Evolutionary conservation across 148 eudicot genomes (phyloP).

Genomic region (Vaccinium darrowii): DNA sequence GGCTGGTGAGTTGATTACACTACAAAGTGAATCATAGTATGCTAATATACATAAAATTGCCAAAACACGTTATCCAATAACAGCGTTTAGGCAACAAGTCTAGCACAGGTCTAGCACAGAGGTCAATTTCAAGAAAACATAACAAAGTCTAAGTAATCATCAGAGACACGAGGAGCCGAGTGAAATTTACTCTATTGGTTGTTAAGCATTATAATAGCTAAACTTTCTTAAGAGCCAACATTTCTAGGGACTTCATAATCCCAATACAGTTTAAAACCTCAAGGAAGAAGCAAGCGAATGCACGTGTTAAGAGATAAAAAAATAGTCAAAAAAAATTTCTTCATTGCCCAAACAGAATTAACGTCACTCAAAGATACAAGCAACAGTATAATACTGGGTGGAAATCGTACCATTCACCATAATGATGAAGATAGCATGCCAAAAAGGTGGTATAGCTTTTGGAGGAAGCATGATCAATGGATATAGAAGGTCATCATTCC

Average conservation of each 20-base stretch:
- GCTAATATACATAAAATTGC: not conserved
- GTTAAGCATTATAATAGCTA: not conserved
- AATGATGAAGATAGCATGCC: constrained; percentile 88
- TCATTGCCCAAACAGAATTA: not conserved
- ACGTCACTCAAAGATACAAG: not conserved
- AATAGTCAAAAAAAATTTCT: not conserved
- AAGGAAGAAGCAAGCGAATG: not conserved
- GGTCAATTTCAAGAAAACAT: not conserved
- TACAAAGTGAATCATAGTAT: not conserved
- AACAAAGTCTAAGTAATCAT: not conserved
- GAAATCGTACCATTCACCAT: constrained; percentile 48
- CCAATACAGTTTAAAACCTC: not conserved
- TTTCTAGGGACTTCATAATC: not conserved
- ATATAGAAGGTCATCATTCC: constrained; percentile 68
- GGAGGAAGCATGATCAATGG: constrained; percentile 91
- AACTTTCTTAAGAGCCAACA: not conserved
- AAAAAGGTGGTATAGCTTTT: constrained; percentile 90
- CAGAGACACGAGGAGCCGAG: not conserved
- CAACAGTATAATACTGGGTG: not conserved
- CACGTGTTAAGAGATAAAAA: not conserved
- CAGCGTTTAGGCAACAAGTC: not conserved
- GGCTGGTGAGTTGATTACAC: not conserved
- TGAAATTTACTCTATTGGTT: not conserved
- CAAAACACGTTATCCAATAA: not conserved
- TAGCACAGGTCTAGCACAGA: not conserved